Conservation (phyloP, 805 yeast species). For the Ogataea chonburiensis region DNA sequence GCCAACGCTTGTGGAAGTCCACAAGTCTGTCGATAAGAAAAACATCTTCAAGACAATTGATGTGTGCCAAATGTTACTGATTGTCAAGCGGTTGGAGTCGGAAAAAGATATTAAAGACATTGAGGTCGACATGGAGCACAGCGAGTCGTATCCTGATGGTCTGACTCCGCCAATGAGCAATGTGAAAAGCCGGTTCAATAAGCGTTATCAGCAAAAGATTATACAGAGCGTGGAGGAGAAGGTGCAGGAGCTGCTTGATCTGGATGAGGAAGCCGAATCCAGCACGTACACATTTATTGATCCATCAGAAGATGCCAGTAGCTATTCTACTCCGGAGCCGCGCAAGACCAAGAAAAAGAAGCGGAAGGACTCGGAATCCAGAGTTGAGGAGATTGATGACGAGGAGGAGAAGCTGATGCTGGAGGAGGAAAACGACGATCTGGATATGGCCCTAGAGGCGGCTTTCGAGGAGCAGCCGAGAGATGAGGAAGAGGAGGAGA, state of each 20-base stretch:
- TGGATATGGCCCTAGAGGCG: constrained; percentile 24
- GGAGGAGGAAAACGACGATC: constrained; percentile 32
- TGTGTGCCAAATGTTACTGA: constrained; percentile 79
- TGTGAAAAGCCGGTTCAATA: constrained; percentile 68
- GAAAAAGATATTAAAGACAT: constrained; percentile 48
- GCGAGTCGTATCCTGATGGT: constrained; percentile 66
- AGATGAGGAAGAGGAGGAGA: constrained; percentile 40
- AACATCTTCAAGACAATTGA: constrained; percentile 86
- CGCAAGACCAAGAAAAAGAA: constrained; percentile 22
- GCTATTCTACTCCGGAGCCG: constrained; percentile 30
- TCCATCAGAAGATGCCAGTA: constrained; percentile 38
- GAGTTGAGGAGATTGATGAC: constrained; percentile 37
- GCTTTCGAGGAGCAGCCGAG: constrained; percentile 18
- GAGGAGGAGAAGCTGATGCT: constrained; percentile 24
- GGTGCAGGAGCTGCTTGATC: constrained; percentile 70
- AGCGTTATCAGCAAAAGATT: constrained; percentile 65
- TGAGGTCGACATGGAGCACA: constrained; percentile 39
- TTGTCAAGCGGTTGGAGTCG: constrained; percentile 50
- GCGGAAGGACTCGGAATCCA: constrained; percentile 21
- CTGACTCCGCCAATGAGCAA: constrained; percentile 76
- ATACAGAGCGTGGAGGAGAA: constrained; percentile 75
- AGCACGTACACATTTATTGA: constrained; percentile 74
- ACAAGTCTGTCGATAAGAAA: constrained; percentile 85
- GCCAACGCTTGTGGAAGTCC: constrained; percentile 84
- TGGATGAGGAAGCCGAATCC: constrained; percentile 84